Evolutionary conservation across 108 stramenopile species (phyloP).

Genomic region (Asterionellopsis glacialis): DNA sequence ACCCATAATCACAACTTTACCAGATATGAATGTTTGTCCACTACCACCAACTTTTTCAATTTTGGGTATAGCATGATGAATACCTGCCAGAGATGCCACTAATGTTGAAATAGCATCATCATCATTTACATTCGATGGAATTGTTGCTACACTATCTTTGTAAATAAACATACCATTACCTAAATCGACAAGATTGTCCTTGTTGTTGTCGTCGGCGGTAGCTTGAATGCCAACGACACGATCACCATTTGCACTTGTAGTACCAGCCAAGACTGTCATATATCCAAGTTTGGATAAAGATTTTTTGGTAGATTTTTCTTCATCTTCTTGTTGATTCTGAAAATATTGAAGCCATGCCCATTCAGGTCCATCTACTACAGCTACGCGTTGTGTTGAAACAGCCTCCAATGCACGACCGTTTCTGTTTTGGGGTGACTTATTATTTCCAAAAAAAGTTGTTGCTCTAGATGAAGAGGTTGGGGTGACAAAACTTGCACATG

Average conservation of each 20-base stretch:
- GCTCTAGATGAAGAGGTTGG: no score
- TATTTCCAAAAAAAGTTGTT: no score
- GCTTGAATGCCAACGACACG: slow-evolving; percentile 32
- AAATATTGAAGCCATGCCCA: slow-evolving; percentile 24
- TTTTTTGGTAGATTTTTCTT: background rate
- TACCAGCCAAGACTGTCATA: slow-evolving; percentile 33
- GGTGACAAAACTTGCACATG: no score
- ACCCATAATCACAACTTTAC: slow-evolving; percentile 65
- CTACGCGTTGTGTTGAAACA: slow-evolving; percentile 12
- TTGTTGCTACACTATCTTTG: slow-evolving; percentile 45
- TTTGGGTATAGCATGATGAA: slow-evolving; percentile 58
- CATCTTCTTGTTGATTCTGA: slow-evolving; percentile 4
- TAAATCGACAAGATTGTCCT: slow-evolving; percentile 2
- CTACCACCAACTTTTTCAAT: slow-evolving; percentile 54
- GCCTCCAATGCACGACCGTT: background rate
- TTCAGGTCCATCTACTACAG: slow-evolving; percentile 39
- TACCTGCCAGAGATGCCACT: slow-evolving; percentile 36
- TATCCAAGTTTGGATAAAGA: slow-evolving; percentile 13
- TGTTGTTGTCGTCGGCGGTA: slow-evolving; percentile 1
- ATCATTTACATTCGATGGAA: slow-evolving; percentile 47
- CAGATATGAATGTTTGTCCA: slow-evolving; percentile 6
- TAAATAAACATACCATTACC: slow-evolving; percentile 23
- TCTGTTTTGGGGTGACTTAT: no score
- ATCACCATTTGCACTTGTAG: slow-evolving; percentile 6
- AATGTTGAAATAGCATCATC: slow-evolving; percentile 59